phyloP scores from a whole-genome alignment of 2,329 filamentous ascomycete species.

The Dendryphion nanum region DNA sequence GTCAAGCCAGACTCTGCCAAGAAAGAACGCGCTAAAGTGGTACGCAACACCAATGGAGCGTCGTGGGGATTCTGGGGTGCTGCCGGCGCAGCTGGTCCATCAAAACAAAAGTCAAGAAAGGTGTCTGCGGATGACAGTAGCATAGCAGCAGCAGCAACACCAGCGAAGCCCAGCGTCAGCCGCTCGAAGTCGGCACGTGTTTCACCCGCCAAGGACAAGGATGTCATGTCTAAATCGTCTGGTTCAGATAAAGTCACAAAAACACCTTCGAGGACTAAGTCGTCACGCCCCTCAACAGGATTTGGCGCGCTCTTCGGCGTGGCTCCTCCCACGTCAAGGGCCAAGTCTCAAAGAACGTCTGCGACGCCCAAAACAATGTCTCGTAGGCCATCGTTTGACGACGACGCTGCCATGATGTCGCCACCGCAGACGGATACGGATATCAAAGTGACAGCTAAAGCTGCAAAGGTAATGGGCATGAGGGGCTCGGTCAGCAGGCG shows the following conservation, averaged over 20 bases:
- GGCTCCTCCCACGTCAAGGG: constrained; percentile 55
- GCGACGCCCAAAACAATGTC: constrained; percentile 57
- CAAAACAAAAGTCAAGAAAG: constrained; percentile 40
- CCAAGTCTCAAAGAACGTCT: constrained; percentile 65
- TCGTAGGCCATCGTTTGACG: constrained; percentile 67
- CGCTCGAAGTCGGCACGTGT: constrained; percentile 58
- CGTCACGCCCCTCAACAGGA: constrained; percentile 58
- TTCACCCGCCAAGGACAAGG: constrained; percentile 55
- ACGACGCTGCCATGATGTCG: constrained; percentile 64
- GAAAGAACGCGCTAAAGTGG: constrained; percentile 76
- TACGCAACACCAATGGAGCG: constrained; percentile 61
- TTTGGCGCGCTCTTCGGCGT: constrained; percentile 62
- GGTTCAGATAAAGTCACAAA: constrained; percentile 68
- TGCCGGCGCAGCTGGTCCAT: constrained; percentile 37
- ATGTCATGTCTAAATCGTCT: constrained; percentile 67
- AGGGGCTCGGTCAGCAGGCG: constrained; percentile 42
- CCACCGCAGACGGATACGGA: constrained; percentile 67
- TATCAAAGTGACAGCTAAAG: constrained; percentile 67
- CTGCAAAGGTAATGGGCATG: constrained; percentile 72
- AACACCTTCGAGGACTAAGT: constrained; percentile 49
- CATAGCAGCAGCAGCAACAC: constrained; percentile 19
- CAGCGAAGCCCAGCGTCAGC: constrained; percentile 44
- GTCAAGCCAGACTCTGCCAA: constrained; percentile 35
- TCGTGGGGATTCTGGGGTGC: constrained; percentile 79
- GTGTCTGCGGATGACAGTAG: constrained; percentile 29